Conservation (phyloP, 2,329 filamentous ascomycete genomes). For the Fusarium lateritium region DNA sequence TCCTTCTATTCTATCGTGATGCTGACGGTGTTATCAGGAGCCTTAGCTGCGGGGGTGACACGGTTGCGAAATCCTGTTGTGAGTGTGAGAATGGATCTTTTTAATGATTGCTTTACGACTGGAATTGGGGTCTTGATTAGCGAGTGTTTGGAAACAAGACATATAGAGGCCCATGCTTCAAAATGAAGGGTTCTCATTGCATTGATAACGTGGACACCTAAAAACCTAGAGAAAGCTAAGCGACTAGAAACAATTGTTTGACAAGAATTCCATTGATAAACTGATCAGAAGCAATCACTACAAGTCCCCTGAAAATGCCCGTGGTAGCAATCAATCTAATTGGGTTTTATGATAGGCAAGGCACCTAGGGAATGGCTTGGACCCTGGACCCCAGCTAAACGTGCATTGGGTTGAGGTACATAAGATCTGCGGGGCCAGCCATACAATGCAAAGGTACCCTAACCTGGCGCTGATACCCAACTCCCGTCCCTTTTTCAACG, state of each 20-base stretch:
- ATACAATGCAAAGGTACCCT: conserved; percentile 30
- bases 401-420: conserved; percentile 28
- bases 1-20: conserved; percentile 12
- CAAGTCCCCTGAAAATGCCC: conserved; percentile 10
- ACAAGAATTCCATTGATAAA: background rate
- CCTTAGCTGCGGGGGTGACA: conserved; percentile 19
- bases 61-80: conserved; percentile 18
- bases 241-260: conserved; percentile 2
- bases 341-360: conserved; percentile 38
- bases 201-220: conserved; percentile 13
- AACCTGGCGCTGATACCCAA: conserved; percentile 36
- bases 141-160: conserved; percentile 32
- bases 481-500: conserved; percentile 36
- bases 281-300: too few species aligned
- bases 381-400: conserved; percentile 33
- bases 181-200: conserved; percentile 28
- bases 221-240: conserved; percentile 7
- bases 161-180: conserved; percentile 21
- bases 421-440: conserved; percentile 25
- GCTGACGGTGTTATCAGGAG: conserved; percentile 32
- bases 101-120: conserved; percentile 1
- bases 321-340: conserved; percentile 16
- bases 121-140: conserved; percentile 27
- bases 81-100: conserved; percentile 2
- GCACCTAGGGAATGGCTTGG: conserved; percentile 34